Conservation (phyloP, 2,329 filamentous ascomycete species). For the Calonectria pseudoturangicola region DNA sequence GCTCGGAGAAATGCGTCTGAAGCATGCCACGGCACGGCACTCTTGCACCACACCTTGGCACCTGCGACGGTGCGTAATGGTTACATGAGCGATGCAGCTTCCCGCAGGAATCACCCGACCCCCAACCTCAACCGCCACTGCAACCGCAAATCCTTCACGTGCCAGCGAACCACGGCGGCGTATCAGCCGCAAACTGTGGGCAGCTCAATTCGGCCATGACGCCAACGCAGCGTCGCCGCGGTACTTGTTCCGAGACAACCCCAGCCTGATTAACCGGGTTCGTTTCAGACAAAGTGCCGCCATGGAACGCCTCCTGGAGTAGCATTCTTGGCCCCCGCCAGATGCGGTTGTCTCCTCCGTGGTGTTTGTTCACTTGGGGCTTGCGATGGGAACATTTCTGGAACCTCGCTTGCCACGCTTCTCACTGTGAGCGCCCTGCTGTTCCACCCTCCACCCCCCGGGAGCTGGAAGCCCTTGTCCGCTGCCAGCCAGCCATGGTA, state of each 20-base stretch:
- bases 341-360: slow-evolving; percentile 37
- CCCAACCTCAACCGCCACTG: no score
- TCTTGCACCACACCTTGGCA: slow-evolving; percentile 10
- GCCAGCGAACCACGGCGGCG: neutral
- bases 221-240: slow-evolving; percentile 11
- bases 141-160: neutral
- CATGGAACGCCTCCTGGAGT: slow-evolving; percentile 24
- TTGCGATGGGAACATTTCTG: slow-evolving; percentile 37
- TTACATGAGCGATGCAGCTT: neutral
- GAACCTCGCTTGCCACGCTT: slow-evolving; percentile 21
- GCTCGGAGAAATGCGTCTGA: slow-evolving; percentile 5
- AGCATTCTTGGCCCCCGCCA: slow-evolving; percentile 21
- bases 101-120: slow-evolving; percentile 2
- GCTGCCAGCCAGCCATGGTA: no score
- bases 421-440: no score
- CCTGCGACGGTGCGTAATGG: slow-evolving; percentile 1
- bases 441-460: no score
- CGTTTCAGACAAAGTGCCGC: slow-evolving; percentile 35
- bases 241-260: slow-evolving; percentile 24
- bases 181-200: slow-evolving; percentile 21
- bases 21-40: slow-evolving; percentile 1
- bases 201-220: neutral
- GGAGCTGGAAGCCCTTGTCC: no score
- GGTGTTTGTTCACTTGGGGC: slow-evolving; percentile 20
- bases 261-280: slow-evolving; percentile 33